Evolutionary conservation across 2,329 filamentous ascomycete species (phyloP), one percentile per base, ranked within the genome.

Genomic region (Epicoccum nigrum): DNA sequence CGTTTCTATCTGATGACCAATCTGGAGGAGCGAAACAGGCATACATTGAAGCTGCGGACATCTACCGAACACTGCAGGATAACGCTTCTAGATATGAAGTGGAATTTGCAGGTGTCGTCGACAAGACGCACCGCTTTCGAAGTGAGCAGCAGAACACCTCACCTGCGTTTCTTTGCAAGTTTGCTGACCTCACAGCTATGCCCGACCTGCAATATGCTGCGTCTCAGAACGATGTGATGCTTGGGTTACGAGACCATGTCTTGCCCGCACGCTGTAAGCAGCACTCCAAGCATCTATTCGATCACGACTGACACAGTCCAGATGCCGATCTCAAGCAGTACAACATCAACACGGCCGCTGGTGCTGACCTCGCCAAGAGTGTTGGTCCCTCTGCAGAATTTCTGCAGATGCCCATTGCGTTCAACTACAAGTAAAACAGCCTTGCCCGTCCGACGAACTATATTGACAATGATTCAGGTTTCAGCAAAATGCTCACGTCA

Each of bases 151-250:
- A 17, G 16, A 5, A 9, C 7, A n/a, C n/a, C n/a, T 21, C 45
- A 11, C 5, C 8, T 4, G 7, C 9, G 1, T 8, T 28, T 19
- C 11, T 35, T n/a, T 28, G 15, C 6, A 15, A 27, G 17, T 31
- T 37, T 23, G 39, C 62, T 68, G 42, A 69, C 50, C 39, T 13
- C 8, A 20, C 50, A 84, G 84, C 83, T 25, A 80, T 96, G 58
- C 87, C 91, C 7, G 93, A 97, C 73, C 95, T 95, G 66, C 90
- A 95, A 65, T 93, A 87, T 74, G 85, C 89, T 17, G 86, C 88
- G 42, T 80, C 81, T 12, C 81, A 83, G 28, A 87, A 87, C 37
- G 77, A 82, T 0, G 90, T 95, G 70, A 85, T 92, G 64, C 81
- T 81, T 25, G 84, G 86, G 52, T 85, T 97, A 50, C 81, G 84